Percentiles rank a stretch among this genome's conserved stretches.
These are phyloP conservation scores for Citrus australasica DNA, from an alignment of 345 rosid genomes.

Conservation along the genomic window DNA sequence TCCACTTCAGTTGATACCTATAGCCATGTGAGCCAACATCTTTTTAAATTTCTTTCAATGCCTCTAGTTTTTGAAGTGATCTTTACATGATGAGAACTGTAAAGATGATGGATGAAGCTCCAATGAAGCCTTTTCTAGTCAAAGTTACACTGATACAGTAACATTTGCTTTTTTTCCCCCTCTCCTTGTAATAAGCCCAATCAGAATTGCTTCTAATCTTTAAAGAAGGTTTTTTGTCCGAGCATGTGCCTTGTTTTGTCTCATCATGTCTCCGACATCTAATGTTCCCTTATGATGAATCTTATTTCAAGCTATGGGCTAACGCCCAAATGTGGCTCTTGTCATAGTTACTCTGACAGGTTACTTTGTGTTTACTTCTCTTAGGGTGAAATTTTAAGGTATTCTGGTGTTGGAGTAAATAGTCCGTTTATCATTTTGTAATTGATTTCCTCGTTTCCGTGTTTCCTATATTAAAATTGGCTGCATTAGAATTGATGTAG, in stretches of 20 bases:
- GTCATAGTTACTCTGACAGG: conserved; percentile 52
- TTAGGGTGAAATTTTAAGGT: neutral
- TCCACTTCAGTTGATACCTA: neutral
- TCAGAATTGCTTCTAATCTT: neutral
- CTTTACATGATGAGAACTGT: conserved; percentile 33
- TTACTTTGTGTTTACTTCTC: neutral
- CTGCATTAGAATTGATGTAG: neutral
- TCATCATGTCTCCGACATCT: neutral
- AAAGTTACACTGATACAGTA: conserved; percentile 41
- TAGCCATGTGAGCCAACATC: conserved; percentile 7
- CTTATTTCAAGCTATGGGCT: conserved; percentile 31
- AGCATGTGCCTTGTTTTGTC: neutral
- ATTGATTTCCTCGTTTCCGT: conserved; percentile 32
- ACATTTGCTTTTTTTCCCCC: neutral
- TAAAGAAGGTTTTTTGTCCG: neutral
- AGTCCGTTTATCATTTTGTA: neutral
- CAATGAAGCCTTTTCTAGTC: conserved; percentile 38
- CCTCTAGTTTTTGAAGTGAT: neutral
- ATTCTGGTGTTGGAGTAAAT: neutral
- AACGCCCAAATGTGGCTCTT: conserved; percentile 36
- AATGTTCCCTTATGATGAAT: conserved; percentile 27
- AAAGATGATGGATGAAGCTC: conserved; percentile 27
- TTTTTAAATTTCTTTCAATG: neutral
- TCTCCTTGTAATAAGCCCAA: neutral
- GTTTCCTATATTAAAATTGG: conserved; percentile 24